Conservation (phyloP, 2,329 filamentous ascomycete genomes). For the Xylariaceae sp. region DNA sequence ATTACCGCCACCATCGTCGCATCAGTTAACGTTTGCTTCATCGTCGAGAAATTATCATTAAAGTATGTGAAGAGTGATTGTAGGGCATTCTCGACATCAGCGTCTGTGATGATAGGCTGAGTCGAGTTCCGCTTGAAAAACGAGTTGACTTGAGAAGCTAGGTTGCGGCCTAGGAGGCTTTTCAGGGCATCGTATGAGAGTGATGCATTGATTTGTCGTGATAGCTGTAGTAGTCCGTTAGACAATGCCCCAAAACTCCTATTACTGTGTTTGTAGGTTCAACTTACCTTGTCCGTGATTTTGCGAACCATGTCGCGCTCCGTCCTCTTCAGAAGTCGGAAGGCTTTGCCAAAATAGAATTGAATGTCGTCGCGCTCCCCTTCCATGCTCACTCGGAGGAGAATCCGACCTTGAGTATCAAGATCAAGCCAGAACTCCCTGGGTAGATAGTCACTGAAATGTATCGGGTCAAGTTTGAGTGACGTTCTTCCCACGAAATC, state of each 20-base stretch:
- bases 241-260: background rate
- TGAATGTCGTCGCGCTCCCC: constrained; percentile 97
- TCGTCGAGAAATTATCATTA: constrained; percentile 97
- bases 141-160: constrained; percentile 48
- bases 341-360: constrained; percentile 97
- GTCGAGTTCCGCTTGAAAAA: constrained; percentile 49
- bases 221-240: constrained; percentile 54
- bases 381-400: constrained; percentile 96
- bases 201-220: constrained; percentile 84
- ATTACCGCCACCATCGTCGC: constrained; percentile 98
- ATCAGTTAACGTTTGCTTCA: constrained; percentile 93
- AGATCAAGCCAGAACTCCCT: constrained; percentile 97
- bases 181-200: constrained; percentile 78
- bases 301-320: constrained; percentile 97
- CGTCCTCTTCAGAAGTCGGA: constrained; percentile 88
- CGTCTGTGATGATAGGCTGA: constrained; percentile 56
- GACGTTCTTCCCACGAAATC: constrained; percentile 97
- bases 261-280: background rate
- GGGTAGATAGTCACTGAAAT: constrained; percentile 93
- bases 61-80: constrained; percentile 89
- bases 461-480: constrained; percentile 92
- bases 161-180: constrained; percentile 63
- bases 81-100: constrained; percentile 74
- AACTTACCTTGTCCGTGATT: constrained; percentile 86
- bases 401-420: constrained; percentile 84